Base-by-base conservation (phyloP, 2,329 filamentous ascomycete species). In the Colletotrichum sp. region DNA sequence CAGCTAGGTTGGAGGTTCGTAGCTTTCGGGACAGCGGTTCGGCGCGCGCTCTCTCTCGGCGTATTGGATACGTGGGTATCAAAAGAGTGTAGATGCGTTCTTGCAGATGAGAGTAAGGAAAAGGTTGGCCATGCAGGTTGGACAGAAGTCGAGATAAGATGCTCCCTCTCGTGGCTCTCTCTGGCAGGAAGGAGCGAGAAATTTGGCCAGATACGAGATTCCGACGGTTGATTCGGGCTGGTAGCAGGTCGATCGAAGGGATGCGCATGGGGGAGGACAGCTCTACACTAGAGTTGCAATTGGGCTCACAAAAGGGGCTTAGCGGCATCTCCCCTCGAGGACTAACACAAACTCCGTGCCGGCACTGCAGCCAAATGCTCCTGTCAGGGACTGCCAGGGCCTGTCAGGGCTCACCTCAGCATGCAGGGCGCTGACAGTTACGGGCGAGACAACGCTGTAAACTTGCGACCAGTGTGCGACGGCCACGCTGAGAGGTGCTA, bases 171-270 rank as follows among this genome's bases (percentile, higher is more conserved):
- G 32, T 65, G 43, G 43, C 43, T 61, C 56, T 76, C 71, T 75
- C 62, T 76, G 52, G 55, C 61, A 36, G 60, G 71, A 71, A 62
- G 66, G 74, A 76, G 52, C 30, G 64, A 66, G 65, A 52, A 76
- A 76, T 64, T 76, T 76, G 70, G 71, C 71, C 71, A 76, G 71
- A 71, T 76, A 76, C 71, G 71, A 75, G 66, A 48, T 66, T 76
- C 74, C 66, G 48, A 66, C 60, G 52, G 66, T 62, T 32, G 58
- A 62, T 52, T 52, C 58, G 58, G 71, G 48, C 60, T 28, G 74
- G 43, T 71, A 69, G 60, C 60, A 34, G 69, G 48, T 68, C 70
- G 30, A 66, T 75, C 66, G 43, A 76, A 74, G 74, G 74, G 74
- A 75, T 61, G 71, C 71, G 73, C 73, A 58, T 60, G 43, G 70